Evolutionary conservation across 768 basidiomycete species (phyloP).

Genomic region (Tylopilus cervinicoccineus): DNA sequence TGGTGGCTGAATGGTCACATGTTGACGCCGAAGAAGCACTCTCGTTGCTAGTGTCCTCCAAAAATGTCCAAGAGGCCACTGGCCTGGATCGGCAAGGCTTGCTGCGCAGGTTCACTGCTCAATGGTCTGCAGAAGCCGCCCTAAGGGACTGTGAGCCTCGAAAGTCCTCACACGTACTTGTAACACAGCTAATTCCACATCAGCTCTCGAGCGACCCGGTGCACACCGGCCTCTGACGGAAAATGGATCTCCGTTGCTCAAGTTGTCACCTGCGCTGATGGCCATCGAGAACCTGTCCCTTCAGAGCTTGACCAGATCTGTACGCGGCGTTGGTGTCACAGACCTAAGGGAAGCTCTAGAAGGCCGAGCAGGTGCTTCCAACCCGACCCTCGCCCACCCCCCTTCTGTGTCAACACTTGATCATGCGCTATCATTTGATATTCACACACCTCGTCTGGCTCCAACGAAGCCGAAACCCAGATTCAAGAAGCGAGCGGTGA

Average conservation of each 20-base stretch:
- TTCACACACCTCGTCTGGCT: slow-evolving; percentile 38
- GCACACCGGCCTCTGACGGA: slow-evolving; percentile 63
- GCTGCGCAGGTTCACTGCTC: slow-evolving; percentile 46
- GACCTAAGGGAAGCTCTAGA: slow-evolving; percentile 88
- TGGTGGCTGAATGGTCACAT: slow-evolving; percentile 30
- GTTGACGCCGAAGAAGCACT: slow-evolving; percentile 54
- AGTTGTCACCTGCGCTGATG: slow-evolving; percentile 84
- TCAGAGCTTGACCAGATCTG: slow-evolving; percentile 76
- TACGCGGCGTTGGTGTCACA: slow-evolving; percentile 78
- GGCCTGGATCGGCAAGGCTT: slow-evolving; percentile 58
- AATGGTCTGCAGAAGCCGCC: slow-evolving; percentile 76
- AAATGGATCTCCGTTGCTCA: slow-evolving; percentile 69
- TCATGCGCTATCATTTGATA: slow-evolving; percentile 51
- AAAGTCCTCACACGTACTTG: slow-evolving; percentile 10
- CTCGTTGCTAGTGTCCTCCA: slow-evolving; percentile 49
- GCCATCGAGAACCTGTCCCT: slow-evolving; percentile 87
- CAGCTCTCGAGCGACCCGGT: slow-evolving; percentile 54
- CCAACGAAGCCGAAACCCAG: slow-evolving; percentile 53
- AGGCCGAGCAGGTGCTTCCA: slow-evolving; percentile 80
- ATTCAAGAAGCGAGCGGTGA: slow-evolving; percentile 47
- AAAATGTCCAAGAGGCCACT: slow-evolving; percentile 57
- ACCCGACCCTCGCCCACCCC: slow-evolving; percentile 61
- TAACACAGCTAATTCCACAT: slow-evolving; percentile 4
- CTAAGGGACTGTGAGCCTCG: slow-evolving; percentile 65
- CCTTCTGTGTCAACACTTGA: slow-evolving; percentile 78